A percentile compares a stretch with the other conserved stretches of the same genome.
Conservation (phyloP, 208 protist genomes). For the Herpetomonas tarakana region DNA sequence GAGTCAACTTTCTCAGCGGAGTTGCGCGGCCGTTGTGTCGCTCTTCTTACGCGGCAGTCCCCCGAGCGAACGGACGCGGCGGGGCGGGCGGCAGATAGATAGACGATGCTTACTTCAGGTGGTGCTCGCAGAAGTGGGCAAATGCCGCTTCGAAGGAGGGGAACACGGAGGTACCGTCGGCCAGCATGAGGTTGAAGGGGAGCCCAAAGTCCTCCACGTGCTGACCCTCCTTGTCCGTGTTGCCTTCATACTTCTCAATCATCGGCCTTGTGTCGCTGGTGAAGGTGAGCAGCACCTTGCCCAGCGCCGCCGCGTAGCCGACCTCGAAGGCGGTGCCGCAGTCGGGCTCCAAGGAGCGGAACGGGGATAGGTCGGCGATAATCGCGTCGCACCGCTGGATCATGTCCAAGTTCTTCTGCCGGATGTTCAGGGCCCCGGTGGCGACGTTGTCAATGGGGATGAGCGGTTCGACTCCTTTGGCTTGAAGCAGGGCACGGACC, state of each 20-base stretch:
- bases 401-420: slow-evolving; percentile 75
- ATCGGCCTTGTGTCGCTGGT: slow-evolving; percentile 47
- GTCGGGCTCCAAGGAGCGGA: slow-evolving; percentile 74
- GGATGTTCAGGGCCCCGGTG: slow-evolving; percentile 45
- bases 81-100: too few relatives aligned
- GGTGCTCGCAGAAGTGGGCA: slow-evolving; percentile 32
- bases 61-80: too few relatives aligned
- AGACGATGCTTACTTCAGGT: too few relatives aligned
- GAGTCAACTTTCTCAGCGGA: too few relatives aligned
- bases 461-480: slow-evolving; percentile 41
- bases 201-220: slow-evolving; percentile 66
- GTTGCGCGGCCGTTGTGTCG: too few relatives aligned
- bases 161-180: slow-evolving; percentile 51
- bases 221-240: slow-evolving; percentile 35
- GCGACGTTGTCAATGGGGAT: slow-evolving; percentile 57
- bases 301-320: slow-evolving; percentile 72
- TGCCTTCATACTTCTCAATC: slow-evolving; percentile 61
- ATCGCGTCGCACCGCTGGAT: slow-evolving; percentile 68
- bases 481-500: slow-evolving; percentile 34
- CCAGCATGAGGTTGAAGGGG: slow-evolving; percentile 83
- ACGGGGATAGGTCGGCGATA: slow-evolving; percentile 82
- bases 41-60: too few relatives aligned
- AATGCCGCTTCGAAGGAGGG: slow-evolving; percentile 71
- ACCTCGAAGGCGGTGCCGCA: slow-evolving; percentile 80
- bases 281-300: slow-evolving; percentile 62